Conservation (phyloP, 1,139 yeast species). For the Magnusiomyces sp. region DNA sequence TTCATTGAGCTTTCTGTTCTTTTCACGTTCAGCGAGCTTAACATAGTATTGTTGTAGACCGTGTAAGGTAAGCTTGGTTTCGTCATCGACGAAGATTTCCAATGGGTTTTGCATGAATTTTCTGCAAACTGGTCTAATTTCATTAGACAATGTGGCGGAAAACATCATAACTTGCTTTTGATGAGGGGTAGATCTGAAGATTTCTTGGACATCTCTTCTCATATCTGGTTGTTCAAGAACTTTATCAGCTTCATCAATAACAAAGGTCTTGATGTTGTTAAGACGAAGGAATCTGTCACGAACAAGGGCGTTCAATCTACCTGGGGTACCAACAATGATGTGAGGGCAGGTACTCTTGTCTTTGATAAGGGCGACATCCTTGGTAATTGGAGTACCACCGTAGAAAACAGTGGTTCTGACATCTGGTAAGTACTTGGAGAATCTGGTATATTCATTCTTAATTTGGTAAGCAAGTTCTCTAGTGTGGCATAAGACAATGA, state of each 20-base stretch:
- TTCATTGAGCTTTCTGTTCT: slow-evolving; percentile 89
- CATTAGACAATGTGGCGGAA: slow-evolving; percentile 90
- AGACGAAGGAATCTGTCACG: slow-evolving; percentile 85
- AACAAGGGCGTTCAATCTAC: slow-evolving; percentile 90
- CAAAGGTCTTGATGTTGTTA: slow-evolving; percentile 87
- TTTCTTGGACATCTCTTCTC: slow-evolving; percentile 98
- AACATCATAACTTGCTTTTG: slow-evolving; percentile 99
- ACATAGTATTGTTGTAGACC: slow-evolving; percentile 96
- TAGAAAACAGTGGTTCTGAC: slow-evolving; percentile 94
- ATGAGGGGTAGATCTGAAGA: slow-evolving; percentile 95
- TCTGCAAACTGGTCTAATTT: slow-evolving; percentile 94
- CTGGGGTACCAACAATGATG: slow-evolving; percentile 96
- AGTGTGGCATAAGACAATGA: slow-evolving; percentile 93
- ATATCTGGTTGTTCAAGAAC: slow-evolving; percentile 78
- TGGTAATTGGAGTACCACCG: slow-evolving; percentile 87
- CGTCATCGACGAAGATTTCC: slow-evolving; percentile 96
- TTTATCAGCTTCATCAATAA: slow-evolving; percentile 97
- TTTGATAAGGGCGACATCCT: slow-evolving; percentile 82
- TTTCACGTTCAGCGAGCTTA: slow-evolving; percentile 82
- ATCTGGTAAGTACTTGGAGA: slow-evolving; percentile 97
- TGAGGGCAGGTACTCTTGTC: slow-evolving; percentile 94
- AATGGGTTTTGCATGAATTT: slow-evolving; percentile 97
- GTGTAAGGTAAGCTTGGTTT: slow-evolving; percentile 92
- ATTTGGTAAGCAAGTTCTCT: slow-evolving; percentile 98
- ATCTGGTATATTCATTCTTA: slow-evolving; percentile 94